phyloP scores from a whole-genome alignment of 768 basidiomycete species.

The Tylopilus subfusipes region DNA sequence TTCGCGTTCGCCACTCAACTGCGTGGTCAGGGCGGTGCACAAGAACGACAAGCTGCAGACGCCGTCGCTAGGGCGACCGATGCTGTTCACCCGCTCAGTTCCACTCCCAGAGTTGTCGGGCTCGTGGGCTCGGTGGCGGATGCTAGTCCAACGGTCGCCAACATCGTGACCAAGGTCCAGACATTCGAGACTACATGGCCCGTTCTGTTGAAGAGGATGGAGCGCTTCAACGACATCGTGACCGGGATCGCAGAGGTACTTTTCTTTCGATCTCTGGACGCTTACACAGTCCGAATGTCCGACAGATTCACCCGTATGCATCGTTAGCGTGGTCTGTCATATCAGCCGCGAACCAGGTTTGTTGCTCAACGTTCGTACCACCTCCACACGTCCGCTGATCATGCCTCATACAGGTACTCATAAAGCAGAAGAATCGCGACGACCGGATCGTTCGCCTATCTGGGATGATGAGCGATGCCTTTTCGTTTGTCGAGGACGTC shows the following conservation, averaged over 20 bases:
- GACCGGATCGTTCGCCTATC: not conserved
- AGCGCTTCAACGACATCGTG: not conserved
- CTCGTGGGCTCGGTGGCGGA: not conserved
- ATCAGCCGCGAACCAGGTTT: not conserved
- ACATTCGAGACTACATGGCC: not conserved
- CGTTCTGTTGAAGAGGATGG: too few relatives aligned
- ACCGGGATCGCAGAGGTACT: not conserved
- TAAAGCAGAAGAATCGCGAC: too few relatives aligned
- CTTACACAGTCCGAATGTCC: not conserved
- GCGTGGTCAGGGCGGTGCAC: too few relatives aligned
- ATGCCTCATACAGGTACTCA: not conserved
- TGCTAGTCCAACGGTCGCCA: too few relatives aligned
- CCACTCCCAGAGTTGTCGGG: not conserved
- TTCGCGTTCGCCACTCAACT: not conserved
- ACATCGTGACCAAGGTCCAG: not conserved
- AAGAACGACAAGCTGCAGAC: not conserved
- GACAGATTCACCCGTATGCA: not conserved
- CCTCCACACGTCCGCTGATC: not conserved
- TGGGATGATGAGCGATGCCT: too few relatives aligned
- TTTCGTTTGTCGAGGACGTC: too few relatives aligned
- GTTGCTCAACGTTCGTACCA: not conserved
- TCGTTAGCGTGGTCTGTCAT: not conserved
- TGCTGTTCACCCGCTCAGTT: not conserved
- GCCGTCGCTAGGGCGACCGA: not conserved
- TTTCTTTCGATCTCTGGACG: too few relatives aligned